Conservation (phyloP, 2,329 filamentous ascomycete species). For the Dothiorella sarmentorum region DNA sequence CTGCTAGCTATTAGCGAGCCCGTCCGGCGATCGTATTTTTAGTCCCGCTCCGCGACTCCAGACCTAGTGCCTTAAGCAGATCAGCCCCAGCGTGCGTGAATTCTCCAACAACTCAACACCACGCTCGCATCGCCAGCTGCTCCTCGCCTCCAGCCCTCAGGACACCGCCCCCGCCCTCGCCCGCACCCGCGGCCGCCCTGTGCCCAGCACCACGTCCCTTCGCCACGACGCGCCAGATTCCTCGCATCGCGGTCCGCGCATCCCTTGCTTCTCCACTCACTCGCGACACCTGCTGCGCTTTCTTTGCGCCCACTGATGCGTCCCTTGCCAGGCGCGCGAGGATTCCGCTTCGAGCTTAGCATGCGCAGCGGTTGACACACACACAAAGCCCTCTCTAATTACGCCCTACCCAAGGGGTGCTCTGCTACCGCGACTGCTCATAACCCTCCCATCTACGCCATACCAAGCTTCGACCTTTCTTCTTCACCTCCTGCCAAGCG, state of each 20-base stretch:
- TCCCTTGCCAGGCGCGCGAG: slow-evolving; percentile 37
- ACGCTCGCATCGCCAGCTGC: slow-evolving; percentile 10
- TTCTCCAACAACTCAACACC: slow-evolving; percentile 14
- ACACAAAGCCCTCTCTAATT: slow-evolving; percentile 25
- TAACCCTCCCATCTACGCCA: slow-evolving; percentile 24
- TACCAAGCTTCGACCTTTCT: slow-evolving; percentile 14
- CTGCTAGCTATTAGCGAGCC: slow-evolving; percentile 5
- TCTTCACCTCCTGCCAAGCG: slow-evolving; percentile 19
- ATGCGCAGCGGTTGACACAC: slow-evolving; percentile 36
- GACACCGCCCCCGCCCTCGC: slow-evolving; percentile 11
- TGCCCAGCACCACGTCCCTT: slow-evolving; percentile 9
- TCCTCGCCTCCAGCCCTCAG: slow-evolving; percentile 9
- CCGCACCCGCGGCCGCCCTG: slow-evolving; percentile 4
- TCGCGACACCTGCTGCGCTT: slow-evolving; percentile 23
- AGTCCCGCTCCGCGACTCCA: slow-evolving; percentile 7
- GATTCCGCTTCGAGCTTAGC: slow-evolving; percentile 37
- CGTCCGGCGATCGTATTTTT: slow-evolving; percentile 7
- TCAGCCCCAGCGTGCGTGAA: slow-evolving; percentile 9
- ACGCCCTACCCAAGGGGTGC: slow-evolving; percentile 32
- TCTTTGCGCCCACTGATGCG: slow-evolving; percentile 34
- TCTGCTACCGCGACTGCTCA: slow-evolving; percentile 23
- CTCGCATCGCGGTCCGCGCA: slow-evolving; percentile 16
- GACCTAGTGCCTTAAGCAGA: slow-evolving; percentile 13
- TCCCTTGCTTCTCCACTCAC: slow-evolving; percentile 25
- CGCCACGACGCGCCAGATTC: slow-evolving; percentile 19